Evolutionary conservation across 257 asterid species (phyloP), one percentile per base, ranked within the genome.

Genomic region (Rubia yunnanensis): DNA sequence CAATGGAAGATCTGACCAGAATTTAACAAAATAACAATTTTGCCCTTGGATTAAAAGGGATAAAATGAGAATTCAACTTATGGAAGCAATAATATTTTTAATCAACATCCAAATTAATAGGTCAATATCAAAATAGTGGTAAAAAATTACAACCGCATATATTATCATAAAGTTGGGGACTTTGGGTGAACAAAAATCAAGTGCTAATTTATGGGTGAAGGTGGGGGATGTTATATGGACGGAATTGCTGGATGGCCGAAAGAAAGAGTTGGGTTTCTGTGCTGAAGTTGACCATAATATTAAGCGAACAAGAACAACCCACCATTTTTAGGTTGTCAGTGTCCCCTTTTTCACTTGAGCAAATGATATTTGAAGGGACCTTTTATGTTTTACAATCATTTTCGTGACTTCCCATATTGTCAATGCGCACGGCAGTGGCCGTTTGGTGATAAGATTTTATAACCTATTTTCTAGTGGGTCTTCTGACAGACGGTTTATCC

Each of bases 161-260:
- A n/a, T n/a, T n/a, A n/a, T n/a, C n/a, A n/a, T n/a, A n/a, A n/a
- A n/a, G n/a, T n/a, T n/a, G n/a, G n/a, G n/a, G n/a, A n/a, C n/a
- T n/a, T n/a, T n/a, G n/a, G n/a, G n/a, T 41, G 1, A 38, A 38
- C 44, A 10, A 6, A 41, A 41, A 41, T 8, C 50, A 41, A 14
- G 50, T 41, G 50, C 15, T n/a, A 41, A 15, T 44, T 7, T 13
- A 5, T 44, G 20, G 50, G 3, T 44, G 50, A 44, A 44, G 50
- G 49, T 41, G 49, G 14, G 49, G 49, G n/a, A 11, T 11, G 44
- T 36, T 36, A 13, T 13, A 36, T 36, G 44, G 44, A 36, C 8
- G 44, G 8, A 3, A 36, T 38, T 38, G 44, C 10, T 38, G 44
- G 44, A 38, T 39, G 48, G 27, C 70, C 70, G 70, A 66, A 66